Evolutionary conservation across 805 yeast genomes (phyloP), one percentile per base, ranked within the genome.

Genomic region (Isabelozyma pseudorhagii): DNA sequence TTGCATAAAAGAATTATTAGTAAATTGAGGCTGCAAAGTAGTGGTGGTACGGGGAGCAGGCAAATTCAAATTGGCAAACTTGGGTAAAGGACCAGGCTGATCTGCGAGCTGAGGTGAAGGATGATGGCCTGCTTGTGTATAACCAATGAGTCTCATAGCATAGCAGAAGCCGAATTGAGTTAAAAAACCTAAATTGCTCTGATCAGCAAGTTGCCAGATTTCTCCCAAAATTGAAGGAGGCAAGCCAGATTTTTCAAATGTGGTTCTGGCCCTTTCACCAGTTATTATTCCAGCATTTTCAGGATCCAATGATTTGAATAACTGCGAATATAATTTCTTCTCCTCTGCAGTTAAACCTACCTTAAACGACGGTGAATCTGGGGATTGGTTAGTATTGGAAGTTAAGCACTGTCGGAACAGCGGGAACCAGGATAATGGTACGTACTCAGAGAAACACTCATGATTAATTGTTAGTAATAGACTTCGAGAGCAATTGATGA

Each of bases 131-230:
- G 75, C 66, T 72, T 94, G 98, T 42, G 89, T 84, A 63, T 89
- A 88, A 27, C 96, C 96, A 60, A 94, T 88, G 56, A 90, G 74
- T 64, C 99, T 81, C 82, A 94, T 79, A 17, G 97, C 97, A 47
- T 83, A 79, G 53, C 87, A 81, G 68, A 94, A 94, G 25, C 92
- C 93, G 49, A 79, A 76, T 62, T 85, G 89, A 57, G 85, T 86
- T 54, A 94, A 75, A 61, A 85, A 87, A 0, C 99, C 99, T 54
- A 83, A 78, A 70, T 90, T 90, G 51, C 83, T 84, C n/a, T 81
- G 79, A 69, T 94, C 99, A n/a, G 97, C 91, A 36, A 87, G 65
- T 66, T 88, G 92, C 99, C 99, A 94, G 54, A 94, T 85, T 67
- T 91, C 94, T 8, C 97, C 96, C 36, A 94, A 75, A 29, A 80